Base-by-base conservation (phyloP, 2,329 filamentous ascomycete genomes). In the Metarhizium album region DNA sequence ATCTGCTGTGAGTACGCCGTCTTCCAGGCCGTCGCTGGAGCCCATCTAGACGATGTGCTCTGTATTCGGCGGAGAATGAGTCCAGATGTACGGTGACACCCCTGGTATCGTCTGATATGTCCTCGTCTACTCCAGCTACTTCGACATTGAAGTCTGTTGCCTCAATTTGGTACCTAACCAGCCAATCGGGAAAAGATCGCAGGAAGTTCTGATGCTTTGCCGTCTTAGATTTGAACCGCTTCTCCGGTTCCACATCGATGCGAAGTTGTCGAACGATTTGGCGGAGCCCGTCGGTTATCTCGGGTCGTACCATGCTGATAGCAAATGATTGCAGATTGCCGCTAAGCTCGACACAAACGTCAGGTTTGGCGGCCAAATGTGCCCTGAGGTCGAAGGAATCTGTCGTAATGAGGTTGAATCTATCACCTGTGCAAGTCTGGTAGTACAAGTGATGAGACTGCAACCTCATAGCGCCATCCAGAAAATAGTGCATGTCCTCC, bases 361-460 rank as follows among this genome's bases (percentile, higher is more conserved):
- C 85, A 0, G 90, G 90, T 3, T 87, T 83, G 4, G 91, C 91
- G 56, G 82, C 91, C 13, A 97, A 71, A 60, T 95, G 86, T 0
- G 87, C 71, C 61, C 91, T 95, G 51, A 96, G 67, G 60, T 98
- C 93, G 52, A 96, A 79, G 2, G 84, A 86, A 61, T 98, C 91
- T 0, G 86, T 94, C 35, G 90, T 82, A 2, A 97, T 77, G 5
- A 98, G 74, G 60, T 95, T 89, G 61, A 95, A 91, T 48, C 89
- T 84, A 53, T 83, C 81, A 4, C 90, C 87, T 9, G 82, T 80
- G 22, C 86, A 84, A 1, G 90, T 95, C 62, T 96, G 94, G 63
- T 98, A 98, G 66, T 97, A 98, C 1, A 98, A 76, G 56, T 89
- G 81, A 63, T 96, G 90, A 1, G 88, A 87, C 55, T 91, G 84